Base-by-base conservation (phyloP, 1,139 yeast genomes). In the Sugiyamaella pinicola region DNA sequence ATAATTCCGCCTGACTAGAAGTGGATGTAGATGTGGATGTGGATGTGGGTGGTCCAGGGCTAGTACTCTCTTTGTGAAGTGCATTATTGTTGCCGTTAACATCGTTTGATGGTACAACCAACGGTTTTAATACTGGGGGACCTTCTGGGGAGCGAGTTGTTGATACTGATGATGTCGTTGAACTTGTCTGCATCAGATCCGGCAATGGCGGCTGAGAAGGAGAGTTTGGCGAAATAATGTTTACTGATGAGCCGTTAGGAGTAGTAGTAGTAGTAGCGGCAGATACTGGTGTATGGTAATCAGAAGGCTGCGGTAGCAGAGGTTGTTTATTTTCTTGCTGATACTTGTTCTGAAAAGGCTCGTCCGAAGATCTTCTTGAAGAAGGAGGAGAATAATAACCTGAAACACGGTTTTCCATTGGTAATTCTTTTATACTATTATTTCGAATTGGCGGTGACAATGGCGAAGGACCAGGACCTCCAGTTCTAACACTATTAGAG, bases 361-460 rank as follows among this genome's bases (percentile, higher is more conserved):
- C 58, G 31, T 53, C 55, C 22, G 59, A 56, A 0, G 57, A 41
- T 26, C 59, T 41, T 26, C 59, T 47, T 33, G 59, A 55, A 18
- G 38, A 31, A 5, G 59, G 59, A 6, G 59, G 59, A 2, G 59
- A 56, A 42, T 40, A 55, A 29, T 55, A 55, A 13, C 56, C 56
- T 2, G 55, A 29, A 12, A 47, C 19, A 21, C 44, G 42, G 22
- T 13, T 47, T 21, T 39, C 48, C 3, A 41, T 26, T 45, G 21
- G 10, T 12, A 26, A 21, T 21, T 21, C 39, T 17, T 35, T 17
- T 4, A 35, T 10, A 13, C 37, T 18, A 17, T 35, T 42, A 13
- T 17, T 28, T 35, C 34, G 34, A 19, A 12, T 15, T 10, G 40
- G 28, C 28, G 49, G 51, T 9, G 51, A 40, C 22, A 31, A 24